phyloP scores from a whole-genome alignment of 2,329 filamentous ascomycete species.

The Fusarium citri region DNA sequence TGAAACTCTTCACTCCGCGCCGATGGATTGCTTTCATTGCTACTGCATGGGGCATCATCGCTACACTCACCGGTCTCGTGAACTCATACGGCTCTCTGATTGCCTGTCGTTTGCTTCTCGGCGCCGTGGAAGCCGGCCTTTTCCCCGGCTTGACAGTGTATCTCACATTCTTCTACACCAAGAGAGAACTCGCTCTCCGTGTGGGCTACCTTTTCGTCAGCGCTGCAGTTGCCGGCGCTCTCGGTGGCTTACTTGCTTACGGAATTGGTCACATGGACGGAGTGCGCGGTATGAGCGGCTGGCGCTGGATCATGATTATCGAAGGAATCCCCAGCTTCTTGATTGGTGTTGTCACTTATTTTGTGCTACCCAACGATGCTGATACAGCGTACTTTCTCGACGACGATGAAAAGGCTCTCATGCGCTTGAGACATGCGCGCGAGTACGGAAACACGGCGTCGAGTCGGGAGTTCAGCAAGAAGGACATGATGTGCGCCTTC shows the following conservation, averaged over 20 bases:
- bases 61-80: slow-evolving; percentile 76
- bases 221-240: slow-evolving; percentile 76
- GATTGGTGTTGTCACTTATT: slow-evolving; percentile 51
- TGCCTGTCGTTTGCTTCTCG: slow-evolving; percentile 76
- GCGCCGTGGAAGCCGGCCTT: slow-evolving; percentile 75
- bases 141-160: slow-evolving; percentile 78
- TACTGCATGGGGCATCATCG: slow-evolving; percentile 73
- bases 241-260: slow-evolving; percentile 79
- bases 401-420: slow-evolving; percentile 72
- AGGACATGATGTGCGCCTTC: slow-evolving; percentile 74
- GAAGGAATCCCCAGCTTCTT: slow-evolving; percentile 58
- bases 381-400: slow-evolving; percentile 70
- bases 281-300: slow-evolving; percentile 70
- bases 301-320: slow-evolving; percentile 77
- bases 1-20: slow-evolving; percentile 71
- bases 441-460: slow-evolving; percentile 63
- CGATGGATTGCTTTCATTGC: slow-evolving; percentile 75
- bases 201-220: slow-evolving; percentile 80
- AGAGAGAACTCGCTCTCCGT: slow-evolving; percentile 76
- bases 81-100: slow-evolving; percentile 73
- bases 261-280: slow-evolving; percentile 80
- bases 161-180: slow-evolving; percentile 81
- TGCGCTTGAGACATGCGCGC: slow-evolving; percentile 56
- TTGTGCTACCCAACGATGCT: slow-evolving; percentile 53
- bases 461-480: slow-evolving; percentile 61